A percentile compares a stretch with the other conserved stretches of the same genome.
phyloP scores from a whole-genome alignment of 345 rosid genomes.

The Lepidium africanum region DNA sequence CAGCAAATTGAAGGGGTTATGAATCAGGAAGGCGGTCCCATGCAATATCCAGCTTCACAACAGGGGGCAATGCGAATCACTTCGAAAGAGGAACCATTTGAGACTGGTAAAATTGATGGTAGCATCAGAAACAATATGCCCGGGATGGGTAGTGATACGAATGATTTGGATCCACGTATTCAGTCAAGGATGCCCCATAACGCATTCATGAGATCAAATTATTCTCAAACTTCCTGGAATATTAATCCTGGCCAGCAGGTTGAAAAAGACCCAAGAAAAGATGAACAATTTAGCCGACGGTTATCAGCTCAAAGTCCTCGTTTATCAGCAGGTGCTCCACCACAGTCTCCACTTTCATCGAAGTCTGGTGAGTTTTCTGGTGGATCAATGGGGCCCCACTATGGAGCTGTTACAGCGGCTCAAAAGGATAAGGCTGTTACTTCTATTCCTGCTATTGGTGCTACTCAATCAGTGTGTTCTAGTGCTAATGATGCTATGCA shows the following conservation, averaged over 20 bases:
- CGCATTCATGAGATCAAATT: slow-evolving; percentile 44
- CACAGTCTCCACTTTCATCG: slow-evolving; percentile 89
- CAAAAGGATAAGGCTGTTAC: slow-evolving; percentile 73
- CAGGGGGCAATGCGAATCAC: slow-evolving; percentile 51
- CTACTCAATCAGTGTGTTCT: slow-evolving; percentile 60
- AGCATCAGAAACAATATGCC: slow-evolving; percentile 46
- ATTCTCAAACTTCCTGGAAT: slow-evolving; percentile 63
- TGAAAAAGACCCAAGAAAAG: slow-evolving; percentile 62
- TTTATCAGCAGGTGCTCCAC: slow-evolving; percentile 64
- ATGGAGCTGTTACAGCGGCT: slow-evolving; percentile 60
- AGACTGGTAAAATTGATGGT: slow-evolving; percentile 55
- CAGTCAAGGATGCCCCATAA: slow-evolving; percentile 59
- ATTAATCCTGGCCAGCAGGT: slow-evolving; percentile 50
- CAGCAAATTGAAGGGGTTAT: slow-evolving; percentile 61
- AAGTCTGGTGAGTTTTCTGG: slow-evolving; percentile 95
- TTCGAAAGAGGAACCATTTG: slow-evolving; percentile 75
- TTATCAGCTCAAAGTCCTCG: slow-evolving; percentile 83
- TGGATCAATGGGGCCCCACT: slow-evolving; percentile 76
- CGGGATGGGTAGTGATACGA: slow-evolving; percentile 46
- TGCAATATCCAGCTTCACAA: slow-evolving; percentile 47
- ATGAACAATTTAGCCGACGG: slow-evolving; percentile 70
- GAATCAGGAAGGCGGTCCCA: slow-evolving; percentile 57
- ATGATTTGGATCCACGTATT: slow-evolving; percentile 51
- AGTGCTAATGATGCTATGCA: slow-evolving; percentile 81
- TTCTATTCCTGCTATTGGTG: slow-evolving; percentile 60